Evolutionary conservation across 1,284 basidiomycete genomes (phyloP).

Genomic region (Leccinum pachyderme): DNA sequence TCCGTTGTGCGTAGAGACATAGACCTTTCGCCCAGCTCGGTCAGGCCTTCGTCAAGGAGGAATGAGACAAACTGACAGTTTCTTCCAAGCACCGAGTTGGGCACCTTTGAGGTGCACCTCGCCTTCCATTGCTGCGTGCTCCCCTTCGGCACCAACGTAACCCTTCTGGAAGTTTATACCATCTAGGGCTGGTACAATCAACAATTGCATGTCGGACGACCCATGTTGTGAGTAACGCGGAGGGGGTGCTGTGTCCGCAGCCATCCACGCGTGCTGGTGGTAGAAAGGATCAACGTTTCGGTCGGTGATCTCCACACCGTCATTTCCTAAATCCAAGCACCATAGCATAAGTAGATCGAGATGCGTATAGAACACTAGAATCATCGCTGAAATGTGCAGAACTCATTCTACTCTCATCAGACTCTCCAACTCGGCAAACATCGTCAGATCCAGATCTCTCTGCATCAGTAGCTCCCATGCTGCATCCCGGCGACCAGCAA

Average conservation of each 20-base stretch:
- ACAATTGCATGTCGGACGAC: conserved; percentile 45
- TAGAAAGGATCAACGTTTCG: conserved; percentile 30
- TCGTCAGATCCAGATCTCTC: conserved; percentile 63
- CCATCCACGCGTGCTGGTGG: conserved; percentile 19
- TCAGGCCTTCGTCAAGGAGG: conserved; percentile 12
- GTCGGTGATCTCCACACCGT: conserved; percentile 11
- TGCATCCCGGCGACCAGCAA: conserved; percentile 71
- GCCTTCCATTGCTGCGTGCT: conserved; percentile 76
- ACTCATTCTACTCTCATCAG: conserved; percentile 60
- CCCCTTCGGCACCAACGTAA: conserved; percentile 73
- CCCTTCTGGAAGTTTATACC: conserved; percentile 76
- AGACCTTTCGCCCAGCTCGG: conserved; percentile 42
- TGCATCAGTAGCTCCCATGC: conserved; percentile 67
- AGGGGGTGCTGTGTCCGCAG: conserved; percentile 38
- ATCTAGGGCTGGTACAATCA: conserved; percentile 64
- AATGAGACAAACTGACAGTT: conserved; percentile 47
- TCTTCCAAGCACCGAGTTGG: conserved; percentile 55
- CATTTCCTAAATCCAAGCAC: background rate
- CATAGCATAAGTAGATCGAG: conserved; percentile 14
- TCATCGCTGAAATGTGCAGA: background rate
- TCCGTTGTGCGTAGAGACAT: conserved; percentile 68
- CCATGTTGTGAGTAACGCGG: conserved; percentile 38
- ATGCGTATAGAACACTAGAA: conserved; percentile 8
- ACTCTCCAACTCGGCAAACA: conserved; percentile 77
- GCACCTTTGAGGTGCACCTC: conserved; percentile 77